phyloP scores from a whole-genome alignment of 2,329 filamentous ascomycete genomes.

The Didymella segeticola region DNA sequence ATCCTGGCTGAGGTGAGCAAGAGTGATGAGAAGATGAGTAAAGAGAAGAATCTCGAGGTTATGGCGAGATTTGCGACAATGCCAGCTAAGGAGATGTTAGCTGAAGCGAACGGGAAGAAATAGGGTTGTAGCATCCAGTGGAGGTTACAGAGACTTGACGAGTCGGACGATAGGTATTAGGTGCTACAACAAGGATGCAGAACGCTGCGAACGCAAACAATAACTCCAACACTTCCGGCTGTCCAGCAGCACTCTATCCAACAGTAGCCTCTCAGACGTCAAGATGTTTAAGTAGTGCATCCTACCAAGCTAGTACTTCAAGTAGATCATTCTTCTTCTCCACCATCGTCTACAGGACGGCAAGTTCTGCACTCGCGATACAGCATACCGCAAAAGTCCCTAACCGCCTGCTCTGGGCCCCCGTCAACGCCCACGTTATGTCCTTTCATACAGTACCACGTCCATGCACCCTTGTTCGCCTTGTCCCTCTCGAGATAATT shows the following conservation, averaged over 20 bases:
- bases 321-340: conserved; percentile 18
- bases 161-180: neutral
- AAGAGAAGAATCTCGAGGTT: conserved; percentile 57
- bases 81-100: conserved; percentile 51
- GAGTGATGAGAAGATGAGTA: conserved; percentile 55
- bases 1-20: conserved; percentile 56
- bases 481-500: conserved; percentile 39
- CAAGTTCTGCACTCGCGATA: conserved; percentile 39
- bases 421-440: conserved; percentile 36
- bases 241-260: conserved; percentile 2
- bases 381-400: conserved; percentile 41
- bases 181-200: neutral
- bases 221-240: neutral
- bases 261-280: conserved; percentile 3
- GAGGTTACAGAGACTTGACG: neutral
- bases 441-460: conserved; percentile 42
- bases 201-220: neutral
- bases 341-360: conserved; percentile 19
- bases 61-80: conserved; percentile 61
- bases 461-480: conserved; percentile 34
- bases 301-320: neutral
- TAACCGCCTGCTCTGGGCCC: conserved; percentile 29
- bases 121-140: neutral
- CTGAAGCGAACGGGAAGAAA: conserved; percentile 24
- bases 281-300: neutral